These are phyloP conservation scores for Tolypocladium tundrense DNA, from an alignment of 2,329 filamentous ascomycete genomes.

Conservation along the genomic window DNA sequence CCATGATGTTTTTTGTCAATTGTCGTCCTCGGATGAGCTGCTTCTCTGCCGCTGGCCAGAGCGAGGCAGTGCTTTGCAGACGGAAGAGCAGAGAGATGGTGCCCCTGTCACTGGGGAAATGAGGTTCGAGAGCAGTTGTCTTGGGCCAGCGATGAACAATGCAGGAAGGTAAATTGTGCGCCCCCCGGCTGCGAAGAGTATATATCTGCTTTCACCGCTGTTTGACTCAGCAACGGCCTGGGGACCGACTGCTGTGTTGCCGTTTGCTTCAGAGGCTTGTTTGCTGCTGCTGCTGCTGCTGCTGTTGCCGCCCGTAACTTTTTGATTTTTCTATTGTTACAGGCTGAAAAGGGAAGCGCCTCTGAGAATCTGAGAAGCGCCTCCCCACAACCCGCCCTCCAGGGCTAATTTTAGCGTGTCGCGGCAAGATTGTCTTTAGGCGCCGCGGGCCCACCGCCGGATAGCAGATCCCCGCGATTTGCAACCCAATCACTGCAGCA, in stretches of 20 bases:
- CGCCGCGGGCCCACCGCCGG: neutral
- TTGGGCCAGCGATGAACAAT: neutral
- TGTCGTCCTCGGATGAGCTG: neutral
- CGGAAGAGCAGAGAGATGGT: neutral
- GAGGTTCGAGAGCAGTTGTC: neutral
- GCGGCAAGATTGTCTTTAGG: neutral
- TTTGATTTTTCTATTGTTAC: neutral
- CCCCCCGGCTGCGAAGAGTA: neutral
- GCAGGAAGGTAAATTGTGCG: neutral
- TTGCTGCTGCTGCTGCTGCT: neutral
- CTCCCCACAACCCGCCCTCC: neutral
- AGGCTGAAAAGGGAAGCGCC: neutral
- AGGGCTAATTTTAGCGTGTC: neutral
- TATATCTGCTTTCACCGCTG: neutral
- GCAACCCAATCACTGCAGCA: too few relatives aligned
- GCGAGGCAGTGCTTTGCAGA: neutral
- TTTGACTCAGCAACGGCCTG: neutral
- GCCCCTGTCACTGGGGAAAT: neutral
- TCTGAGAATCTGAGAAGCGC: neutral
- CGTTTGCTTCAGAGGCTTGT: neutral
- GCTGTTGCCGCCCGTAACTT: neutral
- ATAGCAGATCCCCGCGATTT: too few relatives aligned
- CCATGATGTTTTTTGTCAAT: slow-evolving; percentile 7
- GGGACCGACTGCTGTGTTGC: neutral
- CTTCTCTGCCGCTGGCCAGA: neutral